These are phyloP conservation scores for Claviceps pazoutovae DNA, from an alignment of 2,329 filamentous ascomycete species.

Conservation along the genomic window DNA sequence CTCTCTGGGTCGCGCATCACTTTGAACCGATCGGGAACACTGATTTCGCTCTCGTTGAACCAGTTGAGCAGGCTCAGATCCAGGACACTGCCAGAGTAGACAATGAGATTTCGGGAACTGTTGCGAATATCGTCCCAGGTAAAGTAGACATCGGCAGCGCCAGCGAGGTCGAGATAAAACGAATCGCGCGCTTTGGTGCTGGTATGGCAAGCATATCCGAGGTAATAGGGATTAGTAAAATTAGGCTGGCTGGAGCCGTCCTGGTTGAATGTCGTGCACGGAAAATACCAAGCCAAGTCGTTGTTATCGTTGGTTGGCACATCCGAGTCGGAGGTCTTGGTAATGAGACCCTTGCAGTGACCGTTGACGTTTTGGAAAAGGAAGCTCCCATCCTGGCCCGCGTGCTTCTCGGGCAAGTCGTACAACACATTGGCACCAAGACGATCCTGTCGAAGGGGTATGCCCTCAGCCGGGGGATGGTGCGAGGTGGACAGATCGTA, in stretches of 20 bases:
- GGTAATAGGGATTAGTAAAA: conserved; percentile 57
- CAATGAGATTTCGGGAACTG: conserved; percentile 72
- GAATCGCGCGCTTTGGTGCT: conserved; percentile 49
- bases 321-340: conserved; percentile 51
- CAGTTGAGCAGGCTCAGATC: conserved; percentile 79
- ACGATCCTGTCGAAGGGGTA: conserved; percentile 40
- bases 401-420: conserved; percentile 67
- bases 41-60: conserved; percentile 75
- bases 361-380: conserved; percentile 98
- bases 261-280: conserved; percentile 82
- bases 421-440: conserved; percentile 66
- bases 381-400: conserved; percentile 89
- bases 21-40: conserved; percentile 63
- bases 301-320: conserved; percentile 62
- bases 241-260: conserved; percentile 77
- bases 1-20: conserved; percentile 57
- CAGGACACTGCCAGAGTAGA: conserved; percentile 87
- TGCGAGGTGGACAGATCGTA: conserved; percentile 67
- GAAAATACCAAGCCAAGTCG: conserved; percentile 91
- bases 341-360: conserved; percentile 86
- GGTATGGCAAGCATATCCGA: conserved; percentile 84
- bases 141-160: conserved; percentile 81
- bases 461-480: conserved; percentile 69
- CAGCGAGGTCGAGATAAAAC: conserved; percentile 58
- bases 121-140: conserved; percentile 93